Percentiles rank a stretch among this genome's conserved stretches.
phyloP scores from a whole-genome alignment of 1,284 basidiomycete genomes.

The Rhodotorula mucilaginosa region DNA sequence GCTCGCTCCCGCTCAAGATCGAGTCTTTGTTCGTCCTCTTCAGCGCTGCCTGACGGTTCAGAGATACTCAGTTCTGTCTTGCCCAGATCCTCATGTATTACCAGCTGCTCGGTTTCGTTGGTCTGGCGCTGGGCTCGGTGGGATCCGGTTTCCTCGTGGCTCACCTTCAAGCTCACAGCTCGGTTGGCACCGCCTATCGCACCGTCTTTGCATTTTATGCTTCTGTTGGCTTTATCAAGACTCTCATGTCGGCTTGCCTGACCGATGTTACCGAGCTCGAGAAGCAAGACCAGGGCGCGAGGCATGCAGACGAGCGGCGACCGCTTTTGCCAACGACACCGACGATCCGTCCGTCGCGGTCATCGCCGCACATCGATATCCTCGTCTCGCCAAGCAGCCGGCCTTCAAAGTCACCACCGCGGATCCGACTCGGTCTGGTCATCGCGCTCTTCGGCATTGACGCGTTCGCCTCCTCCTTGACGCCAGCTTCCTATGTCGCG shows the following conservation, averaged over 20 bases:
- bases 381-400: neutral
- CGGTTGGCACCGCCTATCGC: constrained; percentile 7
- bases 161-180: constrained; percentile 10
- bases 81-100: constrained; percentile 7
- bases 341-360: neutral
- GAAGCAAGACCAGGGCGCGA: neutral
- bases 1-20: constrained; percentile 20
- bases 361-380: neutral
- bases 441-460: constrained; percentile 30
- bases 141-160: constrained; percentile 6
- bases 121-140: constrained; percentile 21
- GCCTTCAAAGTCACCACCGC: constrained; percentile 1
- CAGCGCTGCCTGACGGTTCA: neutral
- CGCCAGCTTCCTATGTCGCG: constrained; percentile 28
- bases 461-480: constrained; percentile 34
- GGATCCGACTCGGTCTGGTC: constrained; percentile 17
- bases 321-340: constrained; percentile 11
- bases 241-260: constrained; percentile 11
- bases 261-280: constrained; percentile 13
- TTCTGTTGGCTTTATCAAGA: constrained; percentile 14
- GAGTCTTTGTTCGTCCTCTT: constrained; percentile 19
- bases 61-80: too few relatives aligned
- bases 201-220: constrained; percentile 23
- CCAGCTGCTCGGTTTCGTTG: constrained; percentile 31
- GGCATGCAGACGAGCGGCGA: neutral